These are phyloP conservation scores for Aphanoascus verrucosus DNA, from an alignment of 2,329 filamentous ascomycete species.

Conservation along the genomic window DNA sequence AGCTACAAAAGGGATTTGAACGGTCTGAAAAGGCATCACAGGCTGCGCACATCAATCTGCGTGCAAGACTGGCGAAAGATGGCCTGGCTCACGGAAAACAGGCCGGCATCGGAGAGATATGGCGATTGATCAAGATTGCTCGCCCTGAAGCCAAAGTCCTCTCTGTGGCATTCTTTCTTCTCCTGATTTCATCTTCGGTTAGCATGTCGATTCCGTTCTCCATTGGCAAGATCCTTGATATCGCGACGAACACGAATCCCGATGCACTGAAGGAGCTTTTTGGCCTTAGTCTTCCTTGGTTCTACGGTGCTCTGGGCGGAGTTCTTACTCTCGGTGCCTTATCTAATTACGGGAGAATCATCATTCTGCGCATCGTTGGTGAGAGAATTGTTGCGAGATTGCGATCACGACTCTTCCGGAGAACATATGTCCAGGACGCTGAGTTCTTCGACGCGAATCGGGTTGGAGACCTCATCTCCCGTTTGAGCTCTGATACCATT, in stretches of 20 bases:
- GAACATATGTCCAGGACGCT: conserved; percentile 92
- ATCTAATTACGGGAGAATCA: conserved; percentile 88
- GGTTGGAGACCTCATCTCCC: conserved; percentile 89
- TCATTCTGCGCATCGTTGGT: conserved; percentile 85
- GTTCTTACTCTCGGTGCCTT: conserved; percentile 73
- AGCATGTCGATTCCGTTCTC: conserved; percentile 96
- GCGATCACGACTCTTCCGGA: conserved; percentile 77
- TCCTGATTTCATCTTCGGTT: conserved; percentile 81
- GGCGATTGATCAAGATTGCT: conserved; percentile 80
- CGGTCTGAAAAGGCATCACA: conserved; percentile 74
- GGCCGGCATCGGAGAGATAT: conserved; percentile 64
- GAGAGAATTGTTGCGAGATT: conserved; percentile 87
- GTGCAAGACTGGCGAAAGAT: conserved; percentile 77
- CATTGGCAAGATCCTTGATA: conserved; percentile 88
- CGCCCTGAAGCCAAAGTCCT: conserved; percentile 72
- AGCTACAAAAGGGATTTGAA: conserved; percentile 52
- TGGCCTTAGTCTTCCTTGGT: conserved; percentile 72
- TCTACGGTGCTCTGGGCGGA: conserved; percentile 68
- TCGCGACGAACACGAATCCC: conserved; percentile 62
- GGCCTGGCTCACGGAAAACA: conserved; percentile 42
- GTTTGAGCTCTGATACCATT: conserved; percentile 89
- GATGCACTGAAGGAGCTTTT: conserved; percentile 61
- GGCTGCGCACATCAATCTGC: conserved; percentile 80
- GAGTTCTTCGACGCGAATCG: conserved; percentile 98
- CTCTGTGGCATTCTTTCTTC: conserved; percentile 65